These are phyloP conservation scores for Pyrenophora graminea DNA, from an alignment of 2,329 filamentous ascomycete genomes.

Conservation along the genomic window DNA sequence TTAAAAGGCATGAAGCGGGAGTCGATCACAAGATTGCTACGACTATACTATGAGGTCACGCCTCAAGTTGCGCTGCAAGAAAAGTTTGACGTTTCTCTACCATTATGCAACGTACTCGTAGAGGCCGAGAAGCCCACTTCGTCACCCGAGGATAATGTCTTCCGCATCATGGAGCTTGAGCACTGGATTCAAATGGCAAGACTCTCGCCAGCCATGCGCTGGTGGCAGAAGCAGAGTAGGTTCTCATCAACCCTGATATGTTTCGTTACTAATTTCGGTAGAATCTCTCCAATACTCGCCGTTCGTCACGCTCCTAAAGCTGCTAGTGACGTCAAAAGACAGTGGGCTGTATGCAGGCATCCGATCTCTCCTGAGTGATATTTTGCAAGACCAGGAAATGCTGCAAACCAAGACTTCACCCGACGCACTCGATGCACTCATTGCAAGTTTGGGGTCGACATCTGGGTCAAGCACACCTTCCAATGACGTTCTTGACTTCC, in stretches of 20 bases:
- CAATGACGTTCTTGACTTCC: slow-evolving; percentile 64
- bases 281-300: slow-evolving; percentile 68
- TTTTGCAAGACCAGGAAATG: slow-evolving; percentile 69
- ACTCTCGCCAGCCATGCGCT: slow-evolving; percentile 81
- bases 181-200: slow-evolving; percentile 80
- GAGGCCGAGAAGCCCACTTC: slow-evolving; percentile 55
- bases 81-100: slow-evolving; percentile 84
- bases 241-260: neutral
- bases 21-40: slow-evolving; percentile 75
- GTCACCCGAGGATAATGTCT: slow-evolving; percentile 54
- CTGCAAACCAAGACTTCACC: slow-evolving; percentile 54
- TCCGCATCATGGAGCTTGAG: slow-evolving; percentile 75
- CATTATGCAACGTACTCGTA: slow-evolving; percentile 70
- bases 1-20: slow-evolving; percentile 77
- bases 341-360: slow-evolving; percentile 58
- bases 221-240: slow-evolving; percentile 75
- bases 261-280: slow-evolving; percentile 24
- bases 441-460: slow-evolving; percentile 54
- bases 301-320: slow-evolving; percentile 70
- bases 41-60: slow-evolving; percentile 81
- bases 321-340: slow-evolving; percentile 57
- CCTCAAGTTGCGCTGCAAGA: slow-evolving; percentile 79
- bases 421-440: slow-evolving; percentile 51
- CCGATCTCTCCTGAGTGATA: slow-evolving; percentile 61
- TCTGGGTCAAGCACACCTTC: slow-evolving; percentile 32